A percentile compares a stretch with the other conserved stretches of the same genome.
Conservation (phyloP, 768 basidiomycete genomes). For the Auricularia sp. region DNA sequence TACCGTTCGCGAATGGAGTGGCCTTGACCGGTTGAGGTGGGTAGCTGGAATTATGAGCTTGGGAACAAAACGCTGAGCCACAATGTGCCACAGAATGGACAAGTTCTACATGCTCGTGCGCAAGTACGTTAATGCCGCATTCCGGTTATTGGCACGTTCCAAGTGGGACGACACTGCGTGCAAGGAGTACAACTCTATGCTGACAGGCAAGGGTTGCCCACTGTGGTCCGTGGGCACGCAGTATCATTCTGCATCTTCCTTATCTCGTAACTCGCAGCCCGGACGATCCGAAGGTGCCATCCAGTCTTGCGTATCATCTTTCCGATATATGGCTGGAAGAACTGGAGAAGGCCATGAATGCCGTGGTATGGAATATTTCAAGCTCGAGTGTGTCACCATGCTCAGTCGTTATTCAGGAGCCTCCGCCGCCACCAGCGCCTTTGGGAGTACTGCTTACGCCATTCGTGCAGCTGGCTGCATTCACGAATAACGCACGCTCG, state of each 20-base stretch:
- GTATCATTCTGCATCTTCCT: not conserved
- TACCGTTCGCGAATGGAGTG: slow-evolving; percentile 85
- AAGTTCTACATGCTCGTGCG: slow-evolving; percentile 96
- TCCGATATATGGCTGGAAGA: slow-evolving; percentile 87
- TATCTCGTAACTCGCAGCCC: slow-evolving; percentile 33
- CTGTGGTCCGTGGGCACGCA: slow-evolving; percentile 49
- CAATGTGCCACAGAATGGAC: slow-evolving; percentile 56
- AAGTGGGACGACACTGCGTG: slow-evolving; percentile 55
- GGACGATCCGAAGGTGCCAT: slow-evolving; percentile 61
- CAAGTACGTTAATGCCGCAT: slow-evolving; percentile 76
- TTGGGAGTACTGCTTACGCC: slow-evolving; percentile 51
- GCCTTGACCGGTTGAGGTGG: slow-evolving; percentile 83
- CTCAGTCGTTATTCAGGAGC: slow-evolving; percentile 29
- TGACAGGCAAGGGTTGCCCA: slow-evolving; percentile 63
- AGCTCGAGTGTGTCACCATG: not conserved
- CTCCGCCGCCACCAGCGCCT: slow-evolving; percentile 29
- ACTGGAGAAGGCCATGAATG: slow-evolving; percentile 46
- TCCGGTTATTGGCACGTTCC: slow-evolving; percentile 61
- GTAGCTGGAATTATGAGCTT: slow-evolving; percentile 14
- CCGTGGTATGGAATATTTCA: not conserved
- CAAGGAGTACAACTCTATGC: slow-evolving; percentile 56
- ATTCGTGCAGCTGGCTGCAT: slow-evolving; percentile 62
- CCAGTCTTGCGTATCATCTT: slow-evolving; percentile 73
- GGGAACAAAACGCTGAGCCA: not conserved
- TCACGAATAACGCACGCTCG: slow-evolving; percentile 49